Evolutionary conservation across 495 filamentous ascomycete genomes (phyloP).

Genomic region (Neurospora pannonica): DNA sequence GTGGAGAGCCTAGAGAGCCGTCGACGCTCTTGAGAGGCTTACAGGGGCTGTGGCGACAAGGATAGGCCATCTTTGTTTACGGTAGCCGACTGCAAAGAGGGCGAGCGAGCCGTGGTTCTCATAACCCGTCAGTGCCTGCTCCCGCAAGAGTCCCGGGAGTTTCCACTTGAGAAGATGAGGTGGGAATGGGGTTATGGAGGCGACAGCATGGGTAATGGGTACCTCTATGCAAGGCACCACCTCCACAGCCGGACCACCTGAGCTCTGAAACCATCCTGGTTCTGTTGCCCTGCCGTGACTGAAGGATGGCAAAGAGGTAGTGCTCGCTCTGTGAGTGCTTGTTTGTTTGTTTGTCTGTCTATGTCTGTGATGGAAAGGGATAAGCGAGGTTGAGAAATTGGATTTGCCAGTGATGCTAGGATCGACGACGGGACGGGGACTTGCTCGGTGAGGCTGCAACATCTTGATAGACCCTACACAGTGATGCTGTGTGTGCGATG

Average conservation of each 20-base stretch:
- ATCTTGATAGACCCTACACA: not conserved
- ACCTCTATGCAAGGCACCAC: not conserved
- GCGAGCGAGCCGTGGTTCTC: not conserved
- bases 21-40: not conserved
- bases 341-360: not conserved
- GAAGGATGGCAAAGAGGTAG: not conserved
- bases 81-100: not conserved
- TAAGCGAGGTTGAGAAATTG: not conserved
- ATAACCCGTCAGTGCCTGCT: not conserved
- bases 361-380: not conserved
- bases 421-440: not conserved
- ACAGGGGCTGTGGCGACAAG: not conserved
- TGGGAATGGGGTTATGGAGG: not conserved
- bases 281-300: not conserved
- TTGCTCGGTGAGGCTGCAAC: not conserved
- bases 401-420: not conserved
- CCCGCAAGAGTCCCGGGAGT: not conserved
- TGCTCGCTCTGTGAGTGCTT: not conserved
- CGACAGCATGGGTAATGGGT: not conserved
- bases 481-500: not conserved
- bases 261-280: not conserved
- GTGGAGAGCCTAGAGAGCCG: not conserved
- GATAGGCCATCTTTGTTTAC: not conserved
- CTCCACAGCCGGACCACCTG: not conserved
- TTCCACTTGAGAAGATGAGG: not conserved